These are phyloP conservation scores for Ophiostoma quercus DNA, from an alignment of 2,329 filamentous ascomycete species.

Conservation along the genomic window DNA sequence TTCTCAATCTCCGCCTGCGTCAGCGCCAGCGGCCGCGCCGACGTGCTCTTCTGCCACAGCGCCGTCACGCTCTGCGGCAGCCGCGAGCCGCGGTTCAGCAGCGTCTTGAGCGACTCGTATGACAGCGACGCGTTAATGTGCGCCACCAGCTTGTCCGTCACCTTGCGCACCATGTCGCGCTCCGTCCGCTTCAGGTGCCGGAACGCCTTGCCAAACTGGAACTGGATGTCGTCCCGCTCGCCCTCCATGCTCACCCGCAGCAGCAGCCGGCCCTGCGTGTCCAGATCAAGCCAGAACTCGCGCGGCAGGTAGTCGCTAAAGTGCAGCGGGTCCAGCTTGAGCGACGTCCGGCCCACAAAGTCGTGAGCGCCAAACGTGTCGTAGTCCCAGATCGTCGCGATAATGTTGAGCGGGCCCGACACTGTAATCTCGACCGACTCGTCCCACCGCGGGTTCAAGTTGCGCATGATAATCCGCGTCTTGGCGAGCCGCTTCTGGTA, in stretches of 20 bases:
- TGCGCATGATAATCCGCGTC: slow-evolving; percentile 85
- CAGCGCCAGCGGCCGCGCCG: slow-evolving; percentile 48
- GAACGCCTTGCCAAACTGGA: slow-evolving; percentile 97
- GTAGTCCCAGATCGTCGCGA: slow-evolving; percentile 97
- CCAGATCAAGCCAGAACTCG: slow-evolving; percentile 96
- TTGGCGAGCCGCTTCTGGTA: slow-evolving; percentile 96
- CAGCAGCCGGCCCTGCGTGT: slow-evolving; percentile 85
- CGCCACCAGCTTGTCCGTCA: slow-evolving; percentile 94
- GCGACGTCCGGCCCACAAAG: slow-evolving; percentile 90
- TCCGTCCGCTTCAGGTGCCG: slow-evolving; percentile 91
- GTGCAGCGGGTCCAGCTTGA: slow-evolving; percentile 96
- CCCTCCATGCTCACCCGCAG: slow-evolving; percentile 97
- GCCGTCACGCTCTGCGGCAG: slow-evolving; percentile 59
- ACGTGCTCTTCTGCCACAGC: slow-evolving; percentile 57
- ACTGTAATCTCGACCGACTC: slow-evolving; percentile 96
- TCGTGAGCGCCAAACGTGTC: slow-evolving; percentile 96
- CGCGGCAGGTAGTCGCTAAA: slow-evolving; percentile 93
- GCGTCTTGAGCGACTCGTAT: slow-evolving; percentile 66
- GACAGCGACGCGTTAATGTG: slow-evolving; percentile 91
- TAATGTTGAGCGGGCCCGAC: slow-evolving; percentile 83
- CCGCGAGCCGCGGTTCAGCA: slow-evolving; percentile 60
- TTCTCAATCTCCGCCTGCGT: slow-evolving; percentile 71
- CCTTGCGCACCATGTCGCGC: slow-evolving; percentile 94
- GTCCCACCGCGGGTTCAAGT: slow-evolving; percentile 92
- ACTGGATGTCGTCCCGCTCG: slow-evolving; percentile 95